phyloP scores from a whole-genome alignment of 331 rosid species.

The Malus hybrid region DNA sequence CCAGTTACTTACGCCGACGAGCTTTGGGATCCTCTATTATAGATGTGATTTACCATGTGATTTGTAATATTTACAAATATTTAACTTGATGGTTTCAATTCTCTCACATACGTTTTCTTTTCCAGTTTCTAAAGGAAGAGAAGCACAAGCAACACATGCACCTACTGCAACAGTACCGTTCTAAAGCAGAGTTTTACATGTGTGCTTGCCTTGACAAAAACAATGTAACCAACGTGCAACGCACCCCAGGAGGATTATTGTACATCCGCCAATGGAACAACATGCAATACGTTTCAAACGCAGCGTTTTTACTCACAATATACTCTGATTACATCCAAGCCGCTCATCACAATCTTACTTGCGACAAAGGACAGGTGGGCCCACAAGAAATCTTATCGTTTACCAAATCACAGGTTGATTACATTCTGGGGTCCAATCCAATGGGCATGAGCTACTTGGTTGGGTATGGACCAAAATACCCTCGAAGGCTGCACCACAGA shows the following conservation, averaged over 20 bases:
- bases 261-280: slow-evolving; percentile 79
- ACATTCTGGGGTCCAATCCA: slow-evolving; percentile 75
- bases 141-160: slow-evolving; percentile 37
- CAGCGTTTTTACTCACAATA: slow-evolving; percentile 55
- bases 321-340: slow-evolving; percentile 52
- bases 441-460: slow-evolving; percentile 58
- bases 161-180: slow-evolving; percentile 38
- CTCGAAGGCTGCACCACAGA: slow-evolving; percentile 63
- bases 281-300: slow-evolving; percentile 64
- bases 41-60: too few species aligned
- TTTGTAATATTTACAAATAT: neutral
- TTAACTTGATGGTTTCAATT: neutral
- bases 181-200: slow-evolving; percentile 53
- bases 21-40: too few species aligned
- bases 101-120: slow-evolving; percentile 12
- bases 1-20: too few species aligned
- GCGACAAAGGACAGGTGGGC: slow-evolving; percentile 28
- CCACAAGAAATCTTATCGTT: slow-evolving; percentile 37
- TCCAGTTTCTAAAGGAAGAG: slow-evolving; percentile 50
- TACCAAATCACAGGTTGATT: slow-evolving; percentile 68
- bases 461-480: slow-evolving; percentile 49
- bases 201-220: slow-evolving; percentile 54
- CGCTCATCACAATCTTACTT: slow-evolving; percentile 33
- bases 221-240: slow-evolving; percentile 44
- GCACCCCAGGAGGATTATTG: slow-evolving; percentile 75